These are phyloP conservation scores for Cystobasidium sp. DNA, from an alignment of 1,284 basidiomycete genomes.

Conservation along the genomic window DNA sequence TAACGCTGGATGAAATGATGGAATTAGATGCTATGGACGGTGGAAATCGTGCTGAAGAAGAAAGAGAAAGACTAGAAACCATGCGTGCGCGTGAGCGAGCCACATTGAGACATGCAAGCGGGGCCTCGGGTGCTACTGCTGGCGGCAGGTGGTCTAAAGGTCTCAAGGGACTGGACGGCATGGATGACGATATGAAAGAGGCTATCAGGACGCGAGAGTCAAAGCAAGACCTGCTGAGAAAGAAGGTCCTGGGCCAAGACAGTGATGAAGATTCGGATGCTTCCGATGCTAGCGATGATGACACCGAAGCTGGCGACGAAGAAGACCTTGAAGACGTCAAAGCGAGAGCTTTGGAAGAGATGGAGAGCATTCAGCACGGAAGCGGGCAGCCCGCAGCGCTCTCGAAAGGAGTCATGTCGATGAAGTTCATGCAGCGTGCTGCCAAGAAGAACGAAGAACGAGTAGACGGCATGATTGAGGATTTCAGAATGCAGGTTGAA, in stretches of 20 bases:
- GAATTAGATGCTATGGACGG: slow-evolving; percentile 58
- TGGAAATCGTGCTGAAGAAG: slow-evolving; percentile 66
- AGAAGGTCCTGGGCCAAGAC: slow-evolving; percentile 64
- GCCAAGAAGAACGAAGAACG: slow-evolving; percentile 67
- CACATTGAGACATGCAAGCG: slow-evolving; percentile 73
- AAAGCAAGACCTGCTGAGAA: slow-evolving; percentile 70
- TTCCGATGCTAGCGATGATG: slow-evolving; percentile 47
- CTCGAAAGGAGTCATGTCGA: slow-evolving; percentile 74
- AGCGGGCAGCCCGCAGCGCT: slow-evolving; percentile 56
- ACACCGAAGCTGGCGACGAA: slow-evolving; percentile 34
- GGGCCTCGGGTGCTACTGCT: slow-evolving; percentile 44
- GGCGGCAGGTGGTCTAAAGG: slow-evolving; percentile 62
- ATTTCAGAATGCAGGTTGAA: slow-evolving; percentile 51
- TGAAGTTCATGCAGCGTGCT: slow-evolving; percentile 96
- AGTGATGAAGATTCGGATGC: slow-evolving; percentile 40
- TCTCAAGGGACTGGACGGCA: slow-evolving; percentile 63
- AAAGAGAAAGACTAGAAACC: slow-evolving; percentile 71
- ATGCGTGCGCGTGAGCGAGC: slow-evolving; percentile 82
- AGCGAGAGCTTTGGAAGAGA: slow-evolving; percentile 50
- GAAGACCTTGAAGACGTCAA: slow-evolving; percentile 49
- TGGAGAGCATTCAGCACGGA: slow-evolving; percentile 35
- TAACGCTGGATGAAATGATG: slow-evolving; percentile 61
- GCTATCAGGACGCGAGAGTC: slow-evolving; percentile 68
- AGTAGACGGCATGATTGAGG: slow-evolving; percentile 41
- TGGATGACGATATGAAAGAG: slow-evolving; percentile 61